A percentile compares a stretch with the other conserved stretches of the same genome.
Conservation (phyloP, 495 filamentous ascomycete species). For the Neurospora sp. region DNA sequence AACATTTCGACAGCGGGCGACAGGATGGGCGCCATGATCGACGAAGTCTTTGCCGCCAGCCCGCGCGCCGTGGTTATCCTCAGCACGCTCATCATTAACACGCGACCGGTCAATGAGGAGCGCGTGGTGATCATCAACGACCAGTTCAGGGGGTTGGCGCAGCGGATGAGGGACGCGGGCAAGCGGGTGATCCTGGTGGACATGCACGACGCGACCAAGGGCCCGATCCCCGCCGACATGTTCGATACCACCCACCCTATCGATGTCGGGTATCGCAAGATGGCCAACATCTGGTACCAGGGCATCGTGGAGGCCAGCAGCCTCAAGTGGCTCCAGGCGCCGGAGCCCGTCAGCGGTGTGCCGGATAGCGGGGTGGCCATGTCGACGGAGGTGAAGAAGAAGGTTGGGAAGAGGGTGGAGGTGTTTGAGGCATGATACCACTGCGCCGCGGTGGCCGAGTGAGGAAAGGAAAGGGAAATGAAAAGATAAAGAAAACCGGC, state of each 20-base stretch:
- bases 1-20: conserved; percentile 17
- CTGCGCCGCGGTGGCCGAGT: background rate
- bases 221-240: conserved; percentile 26
- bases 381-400: background rate
- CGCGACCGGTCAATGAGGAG: conserved; percentile 8
- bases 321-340: conserved; percentile 14
- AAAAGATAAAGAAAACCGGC: background rate
- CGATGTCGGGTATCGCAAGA: conserved; percentile 40
- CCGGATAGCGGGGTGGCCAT: conserved; percentile 11
- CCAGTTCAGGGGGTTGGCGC: conserved; percentile 26
- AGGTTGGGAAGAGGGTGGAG: background rate
- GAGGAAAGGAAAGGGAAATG: background rate
- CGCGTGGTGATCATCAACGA: conserved; percentile 28
- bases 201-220: conserved; percentile 26
- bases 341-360: conserved; percentile 12
- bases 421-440: background rate
- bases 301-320: conserved; percentile 26
- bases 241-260: conserved; percentile 41
- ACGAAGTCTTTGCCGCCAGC: conserved; percentile 27
- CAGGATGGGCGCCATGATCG: conserved; percentile 28
- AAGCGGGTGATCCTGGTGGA: conserved; percentile 37
- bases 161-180: conserved; percentile 17
- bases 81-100: conserved; percentile 38
- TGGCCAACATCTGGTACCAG: conserved; percentile 43
- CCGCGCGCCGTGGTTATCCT: conserved; percentile 37